Percentiles rank a stretch among this genome's conserved stretches.
Evolutionary conservation across 1,284 basidiomycete species (phyloP).

Genomic region (Flammula alnicola): DNA sequence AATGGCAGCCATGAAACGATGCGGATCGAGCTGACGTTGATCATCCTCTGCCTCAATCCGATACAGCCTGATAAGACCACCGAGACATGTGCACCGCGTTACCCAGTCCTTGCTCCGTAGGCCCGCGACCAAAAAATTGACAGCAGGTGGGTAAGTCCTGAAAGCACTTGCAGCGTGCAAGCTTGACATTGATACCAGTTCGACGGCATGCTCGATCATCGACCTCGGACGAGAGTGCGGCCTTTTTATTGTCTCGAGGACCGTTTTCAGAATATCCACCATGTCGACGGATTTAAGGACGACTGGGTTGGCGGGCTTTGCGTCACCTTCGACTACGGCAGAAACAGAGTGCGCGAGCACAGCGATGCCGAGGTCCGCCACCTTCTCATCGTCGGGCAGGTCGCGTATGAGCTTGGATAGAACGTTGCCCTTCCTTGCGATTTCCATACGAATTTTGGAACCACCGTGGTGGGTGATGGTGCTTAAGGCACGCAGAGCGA

Average conservation of each 20-base stretch:
- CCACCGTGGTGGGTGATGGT: conserved; percentile 69
- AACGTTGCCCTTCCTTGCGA: conserved; percentile 47
- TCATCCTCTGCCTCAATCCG: conserved; percentile 48
- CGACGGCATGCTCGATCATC: conserved; percentile 56
- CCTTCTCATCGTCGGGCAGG: conserved; percentile 51
- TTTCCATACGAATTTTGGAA: conserved; percentile 48
- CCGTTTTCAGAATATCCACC: conserved; percentile 45
- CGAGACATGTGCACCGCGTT: conserved; percentile 51
- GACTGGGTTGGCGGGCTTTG: conserved; percentile 37
- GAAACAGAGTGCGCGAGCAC: conserved; percentile 56
- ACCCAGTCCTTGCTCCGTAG: conserved; percentile 57
- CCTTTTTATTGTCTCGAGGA: conserved; percentile 47
- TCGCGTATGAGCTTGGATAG: conserved; percentile 52
- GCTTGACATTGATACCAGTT: conserved; percentile 47
- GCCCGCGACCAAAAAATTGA: conserved; percentile 56
- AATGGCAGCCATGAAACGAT: conserved; percentile 42
- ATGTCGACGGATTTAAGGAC: conserved; percentile 49
- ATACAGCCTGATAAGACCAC: conserved; percentile 56
- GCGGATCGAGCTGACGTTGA: conserved; percentile 47
- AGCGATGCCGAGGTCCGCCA: conserved; percentile 55
- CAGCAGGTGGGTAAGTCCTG: conserved; percentile 43
- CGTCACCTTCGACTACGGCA: conserved; percentile 45
- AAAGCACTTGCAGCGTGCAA: conserved; percentile 49
- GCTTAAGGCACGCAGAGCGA: conserved; percentile 58
- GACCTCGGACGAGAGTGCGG: conserved; percentile 44